Conservation (phyloP, 1,139 yeast species). For the Suhomyces choctaworum region DNA sequence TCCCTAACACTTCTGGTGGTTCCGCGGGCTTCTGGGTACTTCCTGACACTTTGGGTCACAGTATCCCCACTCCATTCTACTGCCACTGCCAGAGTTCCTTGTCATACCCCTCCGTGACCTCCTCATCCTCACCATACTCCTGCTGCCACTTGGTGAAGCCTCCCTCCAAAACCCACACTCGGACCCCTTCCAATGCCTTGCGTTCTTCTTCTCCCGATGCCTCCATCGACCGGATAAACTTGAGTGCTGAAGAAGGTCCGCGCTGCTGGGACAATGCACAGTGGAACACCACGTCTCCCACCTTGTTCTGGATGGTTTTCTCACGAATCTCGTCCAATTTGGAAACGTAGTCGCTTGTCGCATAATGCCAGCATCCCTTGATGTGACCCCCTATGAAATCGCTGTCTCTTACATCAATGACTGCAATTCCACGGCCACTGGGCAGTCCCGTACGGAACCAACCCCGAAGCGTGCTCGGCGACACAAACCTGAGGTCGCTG, state of each 20-base stretch:
- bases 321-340: conserved; percentile 45
- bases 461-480: conserved; percentile 41
- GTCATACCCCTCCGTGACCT: conserved; percentile 68
- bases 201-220: conserved; percentile 32
- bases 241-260: conserved; percentile 82
- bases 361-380: conserved; percentile 58
- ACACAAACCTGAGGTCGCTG: conserved; percentile 36
- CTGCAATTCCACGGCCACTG: conserved; percentile 51
- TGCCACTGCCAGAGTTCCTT: conserved; percentile 58
- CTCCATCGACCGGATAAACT: conserved; percentile 56
- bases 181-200: conserved; percentile 36
- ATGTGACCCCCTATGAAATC: conserved; percentile 76
- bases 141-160: conserved; percentile 88
- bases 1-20: too few relatives aligned
- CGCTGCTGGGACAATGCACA: conserved; percentile 88
- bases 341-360: conserved; percentile 51
- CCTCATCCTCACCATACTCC: conserved; percentile 62
- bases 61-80: too few relatives aligned
- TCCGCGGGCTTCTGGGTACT: too few relatives aligned
- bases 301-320: conserved; percentile 30
- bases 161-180: conserved; percentile 73
- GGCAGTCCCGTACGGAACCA: conserved; percentile 48
- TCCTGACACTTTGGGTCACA: too few relatives aligned
- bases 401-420: conserved; percentile 85
- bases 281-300: conserved; percentile 73